Percentiles rank a stretch among this genome's conserved stretches.
Conservation (phyloP, 768 basidiomycete genomes). For the Dentipellis sp. region DNA sequence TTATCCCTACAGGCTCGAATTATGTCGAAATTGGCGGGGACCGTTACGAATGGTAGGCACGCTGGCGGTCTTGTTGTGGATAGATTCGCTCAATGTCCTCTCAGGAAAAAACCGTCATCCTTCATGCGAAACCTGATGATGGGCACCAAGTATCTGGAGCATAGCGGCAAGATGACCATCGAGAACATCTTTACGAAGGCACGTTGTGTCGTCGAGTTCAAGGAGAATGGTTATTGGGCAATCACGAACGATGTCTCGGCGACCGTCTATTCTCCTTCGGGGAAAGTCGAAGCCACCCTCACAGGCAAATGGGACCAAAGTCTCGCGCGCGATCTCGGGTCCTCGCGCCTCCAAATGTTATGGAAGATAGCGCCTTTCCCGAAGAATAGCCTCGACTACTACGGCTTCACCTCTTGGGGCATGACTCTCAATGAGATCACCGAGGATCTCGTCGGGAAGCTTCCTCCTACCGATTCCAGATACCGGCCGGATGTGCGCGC, state of each 20-base stretch:
- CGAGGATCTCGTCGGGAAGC: constrained; percentile 45
- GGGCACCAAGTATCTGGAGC: constrained; percentile 86
- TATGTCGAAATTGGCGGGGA: constrained; percentile 60
- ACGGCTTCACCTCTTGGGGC: constrained; percentile 76
- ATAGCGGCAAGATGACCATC: constrained; percentile 71
- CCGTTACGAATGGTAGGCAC: constrained; percentile 57
- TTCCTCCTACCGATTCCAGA: constrained; percentile 79
- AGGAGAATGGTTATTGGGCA: constrained; percentile 79
- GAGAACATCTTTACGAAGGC: constrained; percentile 47
- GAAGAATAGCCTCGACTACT: constrained; percentile 58
- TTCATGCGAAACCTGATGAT: constrained; percentile 87
- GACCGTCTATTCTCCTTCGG: constrained; percentile 41
- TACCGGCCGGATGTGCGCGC: constrained; percentile 76
- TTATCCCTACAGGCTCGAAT: constrained; percentile 70
- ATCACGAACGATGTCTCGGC: constrained; percentile 67
- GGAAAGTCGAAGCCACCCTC: constrained; percentile 48
- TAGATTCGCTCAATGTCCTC: background rate
- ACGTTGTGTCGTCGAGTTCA: constrained; percentile 73
- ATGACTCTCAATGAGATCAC: constrained; percentile 80
- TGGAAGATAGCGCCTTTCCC: constrained; percentile 75
- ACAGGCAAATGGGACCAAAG: constrained; percentile 90
- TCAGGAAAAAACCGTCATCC: constrained; percentile 78
- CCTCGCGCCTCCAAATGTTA: constrained; percentile 61
- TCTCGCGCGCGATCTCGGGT: constrained; percentile 57
- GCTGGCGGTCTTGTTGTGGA: background rate